A percentile compares a stretch with the other conserved stretches of the same genome.
phyloP scores from a whole-genome alignment of 371 early-diverging fungal species.

The Ordospora pajunii region DNA sequence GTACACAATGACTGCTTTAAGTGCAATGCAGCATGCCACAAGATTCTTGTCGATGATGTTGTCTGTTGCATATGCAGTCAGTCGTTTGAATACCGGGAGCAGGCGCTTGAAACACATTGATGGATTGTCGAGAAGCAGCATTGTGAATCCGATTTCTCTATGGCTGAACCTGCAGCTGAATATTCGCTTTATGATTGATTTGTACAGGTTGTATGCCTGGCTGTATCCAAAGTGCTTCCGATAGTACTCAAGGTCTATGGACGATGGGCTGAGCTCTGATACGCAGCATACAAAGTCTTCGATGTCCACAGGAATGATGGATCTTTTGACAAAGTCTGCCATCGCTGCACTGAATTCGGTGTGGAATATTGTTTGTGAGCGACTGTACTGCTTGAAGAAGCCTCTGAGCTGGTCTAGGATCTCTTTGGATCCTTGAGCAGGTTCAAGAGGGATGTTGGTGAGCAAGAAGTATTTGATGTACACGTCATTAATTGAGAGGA shows the following conservation, averaged over 20 bases:
- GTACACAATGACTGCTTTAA: neutral
- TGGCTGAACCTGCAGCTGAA: conserved; percentile 19
- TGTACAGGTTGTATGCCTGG: conserved; percentile 44
- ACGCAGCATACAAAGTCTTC: neutral
- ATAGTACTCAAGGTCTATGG: conserved; percentile 26
- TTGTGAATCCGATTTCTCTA: conserved; percentile 10
- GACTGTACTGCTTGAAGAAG: neutral
- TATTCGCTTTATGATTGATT: conserved; percentile 20
- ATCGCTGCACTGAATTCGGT: neutral
- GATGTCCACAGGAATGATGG: neutral
- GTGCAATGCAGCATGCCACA: conserved; percentile 33
- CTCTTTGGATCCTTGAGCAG: neutral
- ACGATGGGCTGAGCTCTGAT: neutral
- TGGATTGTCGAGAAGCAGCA: conserved; percentile 43
- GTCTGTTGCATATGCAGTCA: conserved; percentile 38
- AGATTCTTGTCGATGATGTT: conserved; percentile 51
- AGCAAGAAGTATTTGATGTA: conserved; percentile 2
- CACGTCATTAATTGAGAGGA: neutral
- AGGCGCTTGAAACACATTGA: conserved; percentile 45
- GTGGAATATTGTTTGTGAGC: neutral
- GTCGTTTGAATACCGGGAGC: conserved; percentile 22
- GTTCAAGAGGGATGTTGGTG: neutral
- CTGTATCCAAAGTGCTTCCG: conserved; percentile 47
- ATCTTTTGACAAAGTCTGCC: neutral
- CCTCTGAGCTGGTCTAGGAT: neutral